Conservation (phyloP, 1,284 basidiomycete genomes). For the Moesziomyces antarcticus region DNA sequence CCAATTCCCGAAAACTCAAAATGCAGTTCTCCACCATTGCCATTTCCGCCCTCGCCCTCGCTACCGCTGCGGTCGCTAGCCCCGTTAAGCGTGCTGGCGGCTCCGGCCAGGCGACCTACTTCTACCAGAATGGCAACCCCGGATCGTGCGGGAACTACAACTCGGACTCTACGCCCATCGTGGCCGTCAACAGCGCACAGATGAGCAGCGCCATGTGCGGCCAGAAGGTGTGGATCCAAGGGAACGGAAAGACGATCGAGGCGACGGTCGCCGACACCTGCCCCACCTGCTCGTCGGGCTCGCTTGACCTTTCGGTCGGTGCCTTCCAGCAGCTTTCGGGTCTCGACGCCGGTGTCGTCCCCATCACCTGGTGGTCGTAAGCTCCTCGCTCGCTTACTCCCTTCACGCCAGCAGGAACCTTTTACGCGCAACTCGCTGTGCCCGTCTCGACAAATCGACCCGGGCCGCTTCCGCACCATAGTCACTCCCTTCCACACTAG, state of each 20-base stretch:
- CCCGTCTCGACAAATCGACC: conserved; percentile 3
- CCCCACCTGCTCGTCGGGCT: conserved; percentile 49
- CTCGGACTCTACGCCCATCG: conserved; percentile 38
- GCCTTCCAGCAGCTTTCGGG: conserved; percentile 46
- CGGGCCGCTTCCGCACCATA: conserved; percentile 11
- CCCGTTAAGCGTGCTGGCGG: conserved; percentile 37
- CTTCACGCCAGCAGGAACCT: too few species aligned
- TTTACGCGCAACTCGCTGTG: conserved; percentile 1
- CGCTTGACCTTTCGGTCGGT: conserved; percentile 52
- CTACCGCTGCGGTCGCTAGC: conserved; percentile 33
- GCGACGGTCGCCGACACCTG: conserved; percentile 48
- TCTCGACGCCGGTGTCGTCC: conserved; percentile 32
- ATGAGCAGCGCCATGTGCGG: conserved; percentile 39
- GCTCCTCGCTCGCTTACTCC: neutral
- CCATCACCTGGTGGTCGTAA: conserved; percentile 47
- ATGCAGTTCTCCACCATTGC: conserved; percentile 54
- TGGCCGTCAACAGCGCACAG: conserved; percentile 47
- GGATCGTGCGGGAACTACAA: conserved; percentile 58
- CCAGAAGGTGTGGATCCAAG: conserved; percentile 30
- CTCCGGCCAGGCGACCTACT: conserved; percentile 50
- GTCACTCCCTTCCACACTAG: neutral
- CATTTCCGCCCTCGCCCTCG: conserved; percentile 39
- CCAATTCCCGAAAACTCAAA: neutral
- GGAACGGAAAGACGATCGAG: conserved; percentile 46
- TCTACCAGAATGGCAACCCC: conserved; percentile 55